Base-by-base conservation (phyloP, 202 grass and related monocot species). In the Schoenoplectus triqueter region DNA sequence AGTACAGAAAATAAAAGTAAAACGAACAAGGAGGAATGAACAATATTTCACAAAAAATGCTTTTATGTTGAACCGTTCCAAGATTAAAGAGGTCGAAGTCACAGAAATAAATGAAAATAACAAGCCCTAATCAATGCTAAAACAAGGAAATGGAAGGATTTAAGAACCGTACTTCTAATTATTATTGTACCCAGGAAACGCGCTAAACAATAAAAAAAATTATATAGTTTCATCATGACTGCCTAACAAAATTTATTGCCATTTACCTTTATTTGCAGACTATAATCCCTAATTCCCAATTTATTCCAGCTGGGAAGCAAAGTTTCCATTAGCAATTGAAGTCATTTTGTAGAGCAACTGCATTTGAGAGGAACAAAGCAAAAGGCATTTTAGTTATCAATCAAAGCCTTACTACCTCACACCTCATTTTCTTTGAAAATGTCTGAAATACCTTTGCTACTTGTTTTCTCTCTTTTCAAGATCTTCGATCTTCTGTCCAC, bases 311-410 rank as follows among this genome's bases (percentile, higher is more conserved):
- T 55, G 17, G 2, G 20, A 6, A 41, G 13, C 14, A 83, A 19
- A 69, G 18, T 66, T 69, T 49, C 66, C 65, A 57, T n/a, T 70
- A 70, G n/a, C 63, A 70, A 66, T 66, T 51, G 20, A 69, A 83
- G 14, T 54, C 31, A 31, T 31, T 51, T n/a, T 64, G 47, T 83
- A 40, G 39, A 68, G 64, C 21, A 83, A 65, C 54, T 83, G 64
- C 21, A 56, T 83, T 52, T 47, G 11, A 20, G 79, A 62, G 13
- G 8, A 60, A 57, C 48, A 76, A 76, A 76, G 10, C 20, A 31
- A 40, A 78, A 57, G 18, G 19, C 72, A 60, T 52, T 6, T 57
- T 10, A 42, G 42, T 78, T 60, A 55, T 56, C 48, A 76, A 14
- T 2, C 73, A 76, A 20, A 46, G 31, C 31, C 31, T 31, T 31